Evolutionary conservation across 1,284 basidiomycete genomes (phyloP), one percentile per base, ranked within the genome.

Genomic region (Trametes hirsuta): DNA sequence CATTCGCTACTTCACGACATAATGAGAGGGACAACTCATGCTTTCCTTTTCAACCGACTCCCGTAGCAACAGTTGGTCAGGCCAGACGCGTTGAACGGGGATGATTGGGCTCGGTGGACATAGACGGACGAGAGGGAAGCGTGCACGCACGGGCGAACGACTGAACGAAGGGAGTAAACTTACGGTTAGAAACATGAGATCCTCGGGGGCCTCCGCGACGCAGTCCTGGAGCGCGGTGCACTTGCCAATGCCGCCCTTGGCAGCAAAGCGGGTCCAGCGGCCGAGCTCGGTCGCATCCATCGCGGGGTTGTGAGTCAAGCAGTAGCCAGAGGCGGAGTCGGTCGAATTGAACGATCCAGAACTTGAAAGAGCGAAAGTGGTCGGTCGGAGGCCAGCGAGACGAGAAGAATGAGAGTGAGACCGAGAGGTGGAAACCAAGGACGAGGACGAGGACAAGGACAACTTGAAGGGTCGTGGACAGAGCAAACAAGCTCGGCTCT

Each of bases 101-200:
- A 30, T 8, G 30, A 30, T n/a, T 18, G 21, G 15, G 11, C 4
- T 35, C 21, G 14, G 44, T 21, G 44, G 11, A 18, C 49, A 35
- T 21, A 36, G 44, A 14, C 35, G 35, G 42, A 37, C 22, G 25
- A 15, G 34, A 54, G 52, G 15, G 30, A n/a, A 14, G 6, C 21
- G 41, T 30, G 37, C 37, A 37, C 4, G 24, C 30, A 22, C 41
- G 18, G 36, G 6, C 30, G 42, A 39, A 30, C 4, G 39, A 42
- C 9, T 12, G 37, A 48, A 46, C 41, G 25, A 40, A 53, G 42
- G 22, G 34, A 44, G 22, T 24, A 51, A n/a, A 75, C 81, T 50
- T 58, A 86, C 90, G 79, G 90, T 87, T 62, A 95, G 78, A 72
- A 95, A 95, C 94, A 96, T 96, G 54, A 96, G 81, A 73, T 95